Evolutionary conservation across 2,329 filamentous ascomycete genomes (phyloP), one percentile per base, ranked within the genome.

Genomic region (Ceratocystiopsis brevicomis): DNA sequence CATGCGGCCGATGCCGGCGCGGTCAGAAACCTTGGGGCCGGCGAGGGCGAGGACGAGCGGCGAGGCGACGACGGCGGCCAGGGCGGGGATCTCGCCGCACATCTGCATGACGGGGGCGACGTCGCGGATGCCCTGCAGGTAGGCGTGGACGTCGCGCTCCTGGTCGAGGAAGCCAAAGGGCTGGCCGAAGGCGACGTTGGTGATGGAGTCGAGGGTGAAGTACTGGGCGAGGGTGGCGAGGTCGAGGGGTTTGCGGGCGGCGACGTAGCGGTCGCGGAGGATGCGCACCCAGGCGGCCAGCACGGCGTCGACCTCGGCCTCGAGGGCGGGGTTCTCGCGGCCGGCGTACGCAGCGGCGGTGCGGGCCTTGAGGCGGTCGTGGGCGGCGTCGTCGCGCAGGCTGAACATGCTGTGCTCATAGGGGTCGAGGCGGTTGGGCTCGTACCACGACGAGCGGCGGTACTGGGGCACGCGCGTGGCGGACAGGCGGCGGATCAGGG

Each of bases 201-300:
- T 66, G 47, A 72, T 67, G 17, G 68, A 61, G 47, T 72, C 69
- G 5, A 70, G 55, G 0, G 67, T 67, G 42, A 71, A 64, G 55
- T 60, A 69, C 34, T 66, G 62, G 2, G 62, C 58, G 38, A 64
- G 60, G 6, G 54, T 52, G 16, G 61, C 61, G 33, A 71, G 52
- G 48, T 72, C 65, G 50, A 68, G 56, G 15, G 60, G 51, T 42
- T 13, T 18, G 6, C 30, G 19, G n/a, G 13, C 37, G 38, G 30
- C 21, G 10, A 21, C 19, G 37, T 55, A 53, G 39, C 52, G 52
- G 5, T 18, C 38, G 21, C 45, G 43, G 30, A 56, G 43, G 21
- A 50, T 44, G 14, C 41, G 41, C 1, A 52, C 40, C 6, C 53
- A 25, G 42, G 43, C 16, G 8, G 30, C 40, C 9, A 57, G 11